These are phyloP conservation scores for Excoecaria agallocha DNA, from an alignment of 345 rosid genomes.

Conservation along the genomic window DNA sequence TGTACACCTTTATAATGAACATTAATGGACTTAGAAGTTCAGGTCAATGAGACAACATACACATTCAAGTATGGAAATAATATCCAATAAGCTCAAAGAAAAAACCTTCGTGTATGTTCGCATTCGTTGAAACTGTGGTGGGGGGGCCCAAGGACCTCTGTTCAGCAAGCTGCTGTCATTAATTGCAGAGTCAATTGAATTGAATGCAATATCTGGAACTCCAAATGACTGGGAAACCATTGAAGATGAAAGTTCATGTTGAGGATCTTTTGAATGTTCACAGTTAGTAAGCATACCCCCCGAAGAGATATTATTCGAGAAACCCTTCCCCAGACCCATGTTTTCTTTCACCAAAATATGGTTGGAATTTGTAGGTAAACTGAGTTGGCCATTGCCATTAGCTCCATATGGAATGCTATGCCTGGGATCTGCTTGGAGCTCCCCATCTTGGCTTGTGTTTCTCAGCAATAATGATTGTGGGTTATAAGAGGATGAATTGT, in stretches of 20 bases:
- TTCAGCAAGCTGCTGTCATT: slow-evolving; percentile 45
- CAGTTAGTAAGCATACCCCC: slow-evolving; percentile 41
- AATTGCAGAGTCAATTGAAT: slow-evolving; percentile 53
- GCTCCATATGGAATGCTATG: slow-evolving; percentile 37
- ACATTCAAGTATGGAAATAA: background rate
- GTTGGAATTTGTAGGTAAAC: slow-evolving; percentile 39
- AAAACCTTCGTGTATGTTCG: slow-evolving; percentile 67
- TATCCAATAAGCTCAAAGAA: background rate
- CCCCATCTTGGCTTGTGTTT: slow-evolving; percentile 53
- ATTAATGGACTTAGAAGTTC: slow-evolving; percentile 12
- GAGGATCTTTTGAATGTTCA: slow-evolving; percentile 51
- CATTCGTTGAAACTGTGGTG: slow-evolving; percentile 53
- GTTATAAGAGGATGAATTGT: slow-evolving; percentile 39
- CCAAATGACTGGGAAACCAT: slow-evolving; percentile 68
- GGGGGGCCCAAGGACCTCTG: slow-evolving; percentile 45
- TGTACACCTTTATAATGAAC: slow-evolving; percentile 49
- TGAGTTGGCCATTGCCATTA: slow-evolving; percentile 36
- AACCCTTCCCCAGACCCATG: slow-evolving; percentile 46
- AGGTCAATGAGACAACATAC: background rate
- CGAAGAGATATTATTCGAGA: slow-evolving; percentile 45
- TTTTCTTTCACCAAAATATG: slow-evolving; percentile 38
- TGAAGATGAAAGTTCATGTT: slow-evolving; percentile 57
- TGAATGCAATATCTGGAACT: slow-evolving; percentile 53
- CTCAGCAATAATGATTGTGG: slow-evolving; percentile 44
- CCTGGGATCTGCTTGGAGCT: slow-evolving; percentile 47